A percentile compares a stretch with the other conserved stretches of the same genome.
These are phyloP conservation scores for Rosa persica DNA, from an alignment of 306 rosid genomes.

Conservation along the genomic window DNA sequence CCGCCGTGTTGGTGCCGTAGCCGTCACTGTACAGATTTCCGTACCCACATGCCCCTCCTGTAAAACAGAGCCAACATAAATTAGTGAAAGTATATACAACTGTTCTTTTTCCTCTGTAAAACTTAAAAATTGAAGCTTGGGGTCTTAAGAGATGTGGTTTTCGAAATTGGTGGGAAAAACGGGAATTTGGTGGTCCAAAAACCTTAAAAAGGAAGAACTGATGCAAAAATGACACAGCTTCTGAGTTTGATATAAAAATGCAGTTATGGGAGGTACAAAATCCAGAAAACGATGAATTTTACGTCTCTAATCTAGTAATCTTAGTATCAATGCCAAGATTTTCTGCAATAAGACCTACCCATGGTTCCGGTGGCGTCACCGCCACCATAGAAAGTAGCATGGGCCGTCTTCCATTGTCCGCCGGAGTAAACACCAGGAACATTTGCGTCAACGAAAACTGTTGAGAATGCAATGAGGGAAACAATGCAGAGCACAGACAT, in stretches of 20 bases:
- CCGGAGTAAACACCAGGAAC: slow-evolving; percentile 46
- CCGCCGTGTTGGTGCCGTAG: slow-evolving; percentile 82
- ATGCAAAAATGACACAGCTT: no score
- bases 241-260: no score
- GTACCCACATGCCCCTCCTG: slow-evolving; percentile 91
- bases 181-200: no score
- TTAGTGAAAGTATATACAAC: background rate
- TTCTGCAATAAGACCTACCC: slow-evolving; percentile 40
- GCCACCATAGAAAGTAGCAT: slow-evolving; percentile 91
- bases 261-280: no score
- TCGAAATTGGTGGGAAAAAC: background rate
- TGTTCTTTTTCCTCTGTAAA: background rate
- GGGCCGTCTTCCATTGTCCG: slow-evolving; percentile 67
- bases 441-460: slow-evolving; percentile 31
- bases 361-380: slow-evolving; percentile 88
- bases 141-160: no score
- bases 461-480: slow-evolving; percentile 22
- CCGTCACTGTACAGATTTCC: slow-evolving; percentile 85
- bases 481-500: slow-evolving; percentile 22
- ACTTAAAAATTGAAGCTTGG: background rate
- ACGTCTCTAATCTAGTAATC: background rate
- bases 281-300: no score
- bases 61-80: background rate
- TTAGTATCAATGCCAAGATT: background rate
- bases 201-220: no score